Base-by-base conservation (phyloP, 345 rosid genomes). In the Eucalyptus pauciflora region DNA sequence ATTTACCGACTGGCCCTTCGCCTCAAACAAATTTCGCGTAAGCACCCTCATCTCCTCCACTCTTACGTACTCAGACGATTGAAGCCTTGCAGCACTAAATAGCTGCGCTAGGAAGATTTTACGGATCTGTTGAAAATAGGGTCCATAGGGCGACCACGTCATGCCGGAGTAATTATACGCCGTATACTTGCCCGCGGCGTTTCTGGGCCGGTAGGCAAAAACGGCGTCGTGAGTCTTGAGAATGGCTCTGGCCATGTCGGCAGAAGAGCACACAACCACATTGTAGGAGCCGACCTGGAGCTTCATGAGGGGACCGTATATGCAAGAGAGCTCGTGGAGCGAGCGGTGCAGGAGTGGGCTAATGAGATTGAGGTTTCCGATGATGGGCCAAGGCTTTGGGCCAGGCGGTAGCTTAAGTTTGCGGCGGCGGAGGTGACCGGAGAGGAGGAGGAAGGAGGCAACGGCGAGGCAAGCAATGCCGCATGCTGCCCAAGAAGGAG, bases 361-460 rank as follows among this genome's bases (percentile, higher is more conserved):
- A 3, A 95, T 93, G 45, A 94, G 94, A 90, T 95, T 88, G 25
- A 94, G 95, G 91, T 94, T 95, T 86, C 96, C 95, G 13, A 95
- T 92, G 24, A 94, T 89, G 17, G 97, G 95, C 95, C 96, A 94
- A 2, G 95, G 92, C 60, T 91, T 94, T 25, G 97, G 96, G 16
- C 96, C 95, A 0, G 97, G 96, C 0, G 95, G 95, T 0, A 45
- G 91, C 86, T 93, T 92, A 71, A 91, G 93, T 41, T 91, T 93
- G 3, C 88, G 90, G 83, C 91, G 69, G 46, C 3, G 90, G 51
- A 87, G 91, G 88, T 88, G 89, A 10, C 58, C 37, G 49, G 89
- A 79, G 71, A 91, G 81, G 81, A 93, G 87, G 89, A 94, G 13
- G 37, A 92, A 60, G 50, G 91, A 85, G 4, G 90, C 20, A 33